phyloP scores from a whole-genome alignment of 306 rosid genomes.

The Pueraria montana region DNA sequence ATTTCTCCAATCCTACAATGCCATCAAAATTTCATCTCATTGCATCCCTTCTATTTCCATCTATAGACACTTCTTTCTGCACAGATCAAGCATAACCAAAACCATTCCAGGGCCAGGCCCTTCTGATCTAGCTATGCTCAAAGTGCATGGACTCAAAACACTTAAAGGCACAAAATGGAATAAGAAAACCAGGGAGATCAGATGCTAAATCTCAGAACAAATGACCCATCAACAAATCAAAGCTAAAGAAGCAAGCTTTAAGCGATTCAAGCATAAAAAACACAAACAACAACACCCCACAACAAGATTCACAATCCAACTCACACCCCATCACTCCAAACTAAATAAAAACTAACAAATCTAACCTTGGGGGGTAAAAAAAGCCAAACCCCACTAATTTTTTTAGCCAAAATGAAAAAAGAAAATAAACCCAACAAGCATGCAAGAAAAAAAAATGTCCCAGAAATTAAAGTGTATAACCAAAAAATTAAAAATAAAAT shows the following conservation, averaged over 20 bases:
- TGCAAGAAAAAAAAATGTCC: neutral
- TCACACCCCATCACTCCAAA: conserved; percentile 29
- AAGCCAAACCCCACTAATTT: conserved; percentile 7
- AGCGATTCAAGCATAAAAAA: conserved; percentile 10
- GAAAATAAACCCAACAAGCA: neutral
- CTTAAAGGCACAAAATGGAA: neutral
- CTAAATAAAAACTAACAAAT: conserved; percentile 1
- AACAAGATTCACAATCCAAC: conserved; percentile 14
- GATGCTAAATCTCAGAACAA: conserved; percentile 29
- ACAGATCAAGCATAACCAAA: conserved; percentile 24
- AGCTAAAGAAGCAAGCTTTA: conserved; percentile 26
- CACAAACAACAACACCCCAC: conserved; percentile 10
- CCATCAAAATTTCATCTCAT: conserved; percentile 9
- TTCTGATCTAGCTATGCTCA: conserved; percentile 5
- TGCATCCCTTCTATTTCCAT: neutral
- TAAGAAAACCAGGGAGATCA: conserved; percentile 8
- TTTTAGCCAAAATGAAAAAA: neutral
- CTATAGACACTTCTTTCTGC: neutral
- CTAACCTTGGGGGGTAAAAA: neutral
- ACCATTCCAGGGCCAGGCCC: conserved; percentile 3
- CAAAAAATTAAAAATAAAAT: neutral
- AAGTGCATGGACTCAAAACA: neutral
- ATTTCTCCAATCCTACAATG: neutral
- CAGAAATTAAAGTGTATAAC: neutral
- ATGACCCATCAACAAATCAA: conserved; percentile 34